Evolutionary conservation across 768 basidiomycete genomes (phyloP).

Genomic region (Filobasidium wieringae): DNA sequence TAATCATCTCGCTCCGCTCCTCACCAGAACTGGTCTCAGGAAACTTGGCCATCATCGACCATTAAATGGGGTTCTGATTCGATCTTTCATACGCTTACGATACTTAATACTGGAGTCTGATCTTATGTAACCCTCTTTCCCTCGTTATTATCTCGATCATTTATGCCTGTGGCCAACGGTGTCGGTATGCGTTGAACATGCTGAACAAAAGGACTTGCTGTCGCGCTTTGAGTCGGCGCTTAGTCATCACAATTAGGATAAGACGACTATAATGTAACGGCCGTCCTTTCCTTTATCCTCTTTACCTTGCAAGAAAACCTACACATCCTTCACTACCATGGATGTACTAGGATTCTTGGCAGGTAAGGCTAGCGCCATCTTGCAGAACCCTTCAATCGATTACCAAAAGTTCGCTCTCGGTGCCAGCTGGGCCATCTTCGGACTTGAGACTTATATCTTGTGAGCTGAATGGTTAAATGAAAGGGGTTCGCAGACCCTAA

Average conservation of each 20-base stretch:
- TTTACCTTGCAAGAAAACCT: too few species aligned
- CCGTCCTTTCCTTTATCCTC: too few species aligned
- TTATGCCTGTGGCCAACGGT: too few species aligned
- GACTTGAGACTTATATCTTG: slow-evolving; percentile 10
- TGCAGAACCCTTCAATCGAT: slow-evolving; percentile 11
- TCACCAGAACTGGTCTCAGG: slow-evolving; percentile 61
- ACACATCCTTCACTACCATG: neutral
- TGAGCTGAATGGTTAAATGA: neutral
- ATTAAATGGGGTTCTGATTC: slow-evolving; percentile 25
- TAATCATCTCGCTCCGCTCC: neutral
- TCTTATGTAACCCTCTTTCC: too few species aligned
- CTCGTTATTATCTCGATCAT: too few species aligned
- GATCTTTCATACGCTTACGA: too few species aligned
- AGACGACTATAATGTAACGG: too few species aligned
- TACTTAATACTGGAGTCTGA: too few species aligned
- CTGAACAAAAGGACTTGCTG: too few species aligned
- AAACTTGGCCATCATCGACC: slow-evolving; percentile 66
- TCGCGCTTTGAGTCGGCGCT: too few species aligned
- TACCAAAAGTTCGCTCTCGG: slow-evolving; percentile 14
- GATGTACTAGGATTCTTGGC: neutral
- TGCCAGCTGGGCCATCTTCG: slow-evolving; percentile 15
- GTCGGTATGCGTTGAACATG: too few species aligned
- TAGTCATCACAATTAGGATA: too few species aligned
- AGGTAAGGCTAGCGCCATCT: neutral
- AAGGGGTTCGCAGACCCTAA: neutral